Percentiles rank a stretch among this genome's conserved stretches.
Conservation (phyloP, 1,284 basidiomycete genomes). For the Malassezia brasiliensis region DNA sequence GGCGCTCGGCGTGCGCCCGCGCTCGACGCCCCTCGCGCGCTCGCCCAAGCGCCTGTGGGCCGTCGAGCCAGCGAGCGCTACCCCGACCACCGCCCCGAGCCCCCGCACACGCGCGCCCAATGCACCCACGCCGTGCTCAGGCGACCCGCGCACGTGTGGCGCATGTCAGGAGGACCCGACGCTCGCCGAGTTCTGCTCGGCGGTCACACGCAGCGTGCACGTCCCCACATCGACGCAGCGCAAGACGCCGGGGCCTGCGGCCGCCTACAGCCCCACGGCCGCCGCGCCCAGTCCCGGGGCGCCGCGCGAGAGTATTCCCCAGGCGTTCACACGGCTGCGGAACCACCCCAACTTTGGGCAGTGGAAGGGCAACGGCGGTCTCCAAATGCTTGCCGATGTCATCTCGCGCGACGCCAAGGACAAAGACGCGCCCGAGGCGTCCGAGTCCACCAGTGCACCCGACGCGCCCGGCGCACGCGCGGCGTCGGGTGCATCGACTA, state of each 20-base stretch:
- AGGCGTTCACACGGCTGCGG: slow-evolving; percentile 38
- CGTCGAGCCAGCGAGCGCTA: not conserved
- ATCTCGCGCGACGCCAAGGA: slow-evolving; percentile 20
- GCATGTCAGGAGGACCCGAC: slow-evolving; percentile 12
- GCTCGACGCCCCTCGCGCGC: not conserved
- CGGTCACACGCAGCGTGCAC: slow-evolving; percentile 1
- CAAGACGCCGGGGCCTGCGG: not conserved
- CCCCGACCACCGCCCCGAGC: not conserved
- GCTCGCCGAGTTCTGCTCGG: slow-evolving; percentile 10
- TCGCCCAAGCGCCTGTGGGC: not conserved
- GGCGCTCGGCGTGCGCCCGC: not conserved
- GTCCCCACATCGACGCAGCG: slow-evolving; percentile 9
- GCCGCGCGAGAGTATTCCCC: slow-evolving; percentile 27
- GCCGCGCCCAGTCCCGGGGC: not conserved
- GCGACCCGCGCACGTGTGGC: slow-evolving; percentile 6
- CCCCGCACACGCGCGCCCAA: not conserved
- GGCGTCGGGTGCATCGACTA: not conserved
- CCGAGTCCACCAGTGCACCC: not conserved
- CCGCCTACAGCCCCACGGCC: not conserved
- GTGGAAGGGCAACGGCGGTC: slow-evolving; percentile 28
- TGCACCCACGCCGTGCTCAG: slow-evolving; percentile 1
- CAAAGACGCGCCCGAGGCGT: not conserved
- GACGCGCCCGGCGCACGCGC: not conserved
- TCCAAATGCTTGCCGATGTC: slow-evolving; percentile 43
- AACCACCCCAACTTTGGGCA: slow-evolving; percentile 38